A percentile compares a stretch with the other conserved stretches of the same genome.
These are phyloP conservation scores for Alternaria gansuensis DNA, from an alignment of 2,329 filamentous ascomycete species.

Conservation along the genomic window DNA sequence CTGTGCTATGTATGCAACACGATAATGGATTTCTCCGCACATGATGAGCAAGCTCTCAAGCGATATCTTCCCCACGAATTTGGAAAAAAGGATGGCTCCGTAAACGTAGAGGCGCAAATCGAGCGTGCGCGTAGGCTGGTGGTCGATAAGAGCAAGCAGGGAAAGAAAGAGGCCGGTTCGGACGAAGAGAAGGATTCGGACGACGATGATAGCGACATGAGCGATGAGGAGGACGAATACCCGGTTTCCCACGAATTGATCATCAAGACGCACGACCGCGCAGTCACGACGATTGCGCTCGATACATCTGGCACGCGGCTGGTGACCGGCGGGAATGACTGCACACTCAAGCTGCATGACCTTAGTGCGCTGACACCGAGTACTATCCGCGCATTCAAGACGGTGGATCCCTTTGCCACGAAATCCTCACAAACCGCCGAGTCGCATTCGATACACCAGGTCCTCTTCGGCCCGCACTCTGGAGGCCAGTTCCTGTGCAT, in stretches of 20 bases:
- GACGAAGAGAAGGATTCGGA: constrained; percentile 50
- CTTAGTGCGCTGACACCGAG: constrained; percentile 96
- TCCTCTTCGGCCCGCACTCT: constrained; percentile 84
- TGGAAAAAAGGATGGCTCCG: constrained; percentile 78
- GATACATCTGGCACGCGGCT: constrained; percentile 86
- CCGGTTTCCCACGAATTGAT: constrained; percentile 93
- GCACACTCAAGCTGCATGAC: constrained; percentile 90
- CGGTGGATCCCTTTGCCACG: constrained; percentile 82
- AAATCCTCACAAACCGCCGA: constrained; percentile 77
- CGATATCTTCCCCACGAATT: constrained; percentile 84
- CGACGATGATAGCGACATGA: constrained; percentile 65
- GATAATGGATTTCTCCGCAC: constrained; percentile 43
- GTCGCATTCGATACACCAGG: constrained; percentile 85
- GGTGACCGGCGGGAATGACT: constrained; percentile 90
- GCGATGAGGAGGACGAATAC: constrained; percentile 81
- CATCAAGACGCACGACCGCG: constrained; percentile 88
- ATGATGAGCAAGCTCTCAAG: constrained; percentile 73
- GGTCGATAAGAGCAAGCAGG: constrained; percentile 47
- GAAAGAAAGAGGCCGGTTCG: constrained; percentile 42
- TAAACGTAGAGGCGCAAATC: constrained; percentile 82
- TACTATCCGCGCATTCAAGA: constrained; percentile 92
- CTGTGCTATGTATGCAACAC: constrained; percentile 16
- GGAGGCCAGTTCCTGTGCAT: constrained; percentile 85
- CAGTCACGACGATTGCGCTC: constrained; percentile 83
- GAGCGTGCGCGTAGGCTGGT: constrained; percentile 74